Conservation (phyloP, 1,284 basidiomycete species). For the Microbotryum intermedium region DNA sequence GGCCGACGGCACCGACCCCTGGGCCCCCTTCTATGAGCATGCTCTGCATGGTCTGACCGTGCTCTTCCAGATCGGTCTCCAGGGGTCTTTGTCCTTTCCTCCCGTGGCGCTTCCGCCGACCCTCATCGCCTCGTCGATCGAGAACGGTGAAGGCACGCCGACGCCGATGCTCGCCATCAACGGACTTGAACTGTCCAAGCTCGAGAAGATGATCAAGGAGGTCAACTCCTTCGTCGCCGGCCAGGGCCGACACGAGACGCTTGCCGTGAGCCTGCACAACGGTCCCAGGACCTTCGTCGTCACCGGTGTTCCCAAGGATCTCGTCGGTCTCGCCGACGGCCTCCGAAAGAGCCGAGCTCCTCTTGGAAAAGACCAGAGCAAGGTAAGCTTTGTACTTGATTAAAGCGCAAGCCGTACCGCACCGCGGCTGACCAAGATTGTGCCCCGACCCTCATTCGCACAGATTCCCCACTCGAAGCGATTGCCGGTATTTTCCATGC, state of each 20-base stretch:
- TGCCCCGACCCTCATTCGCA: background rate
- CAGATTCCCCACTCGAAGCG: slow-evolving; percentile 78
- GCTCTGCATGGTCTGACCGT: slow-evolving; percentile 75
- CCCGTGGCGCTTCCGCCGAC: slow-evolving; percentile 78
- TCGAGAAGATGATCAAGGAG: slow-evolving; percentile 73
- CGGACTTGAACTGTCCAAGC: slow-evolving; percentile 66
- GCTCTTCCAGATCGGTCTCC: slow-evolving; percentile 87
- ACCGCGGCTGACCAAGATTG: background rate
- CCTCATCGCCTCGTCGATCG: slow-evolving; percentile 76
- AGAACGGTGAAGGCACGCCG: slow-evolving; percentile 86
- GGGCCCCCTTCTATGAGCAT: slow-evolving; percentile 65
- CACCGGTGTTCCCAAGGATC: slow-evolving; percentile 82
- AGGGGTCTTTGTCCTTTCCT: slow-evolving; percentile 65
- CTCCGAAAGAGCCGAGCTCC: slow-evolving; percentile 83
- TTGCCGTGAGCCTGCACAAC: slow-evolving; percentile 84
- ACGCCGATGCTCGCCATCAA: slow-evolving; percentile 88
- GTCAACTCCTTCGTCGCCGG: slow-evolving; percentile 77
- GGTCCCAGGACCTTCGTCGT: slow-evolving; percentile 85
- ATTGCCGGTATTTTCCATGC: slow-evolving; percentile 83
- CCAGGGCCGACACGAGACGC: slow-evolving; percentile 27
- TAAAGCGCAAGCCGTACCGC: background rate
- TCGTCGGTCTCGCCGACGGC: slow-evolving; percentile 86
- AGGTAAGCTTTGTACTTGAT: slow-evolving; percentile 38
- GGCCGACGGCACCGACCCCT: slow-evolving; percentile 44
- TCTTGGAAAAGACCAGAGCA: slow-evolving; percentile 82